phyloP scores from a whole-genome alignment of 2,329 filamentous ascomycete species.

The Pseudocercospora fijiensis region DNA sequence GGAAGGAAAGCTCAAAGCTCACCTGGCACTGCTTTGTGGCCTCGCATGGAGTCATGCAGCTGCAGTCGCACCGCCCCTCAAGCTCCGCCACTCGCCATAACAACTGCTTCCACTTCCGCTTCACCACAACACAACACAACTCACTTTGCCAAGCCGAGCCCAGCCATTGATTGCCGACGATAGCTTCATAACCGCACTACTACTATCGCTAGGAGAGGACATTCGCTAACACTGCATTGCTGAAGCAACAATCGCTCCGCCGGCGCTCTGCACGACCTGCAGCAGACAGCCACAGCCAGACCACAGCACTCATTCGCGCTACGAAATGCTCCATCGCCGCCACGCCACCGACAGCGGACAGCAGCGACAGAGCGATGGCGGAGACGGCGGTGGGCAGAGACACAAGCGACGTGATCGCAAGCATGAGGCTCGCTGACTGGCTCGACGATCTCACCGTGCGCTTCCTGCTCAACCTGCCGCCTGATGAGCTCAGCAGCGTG shows the following conservation, averaged over 20 bases:
- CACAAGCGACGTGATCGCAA: constrained; percentile 53
- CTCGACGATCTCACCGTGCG: constrained; percentile 96
- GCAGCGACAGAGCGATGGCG: constrained; percentile 66
- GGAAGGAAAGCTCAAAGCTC: neutral
- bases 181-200: neutral
- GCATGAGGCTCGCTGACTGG: constrained; percentile 91
- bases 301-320: constrained; percentile 3
- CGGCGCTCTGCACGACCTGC: constrained; percentile 14
- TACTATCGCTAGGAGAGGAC: constrained; percentile 5
- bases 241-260: constrained; percentile 7
- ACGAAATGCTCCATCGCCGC: constrained; percentile 26
- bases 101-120: neutral
- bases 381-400: constrained; percentile 19
- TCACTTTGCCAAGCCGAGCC: neutral
- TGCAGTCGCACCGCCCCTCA: neutral
- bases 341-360: constrained; percentile 44
- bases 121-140: constrained; percentile 5
- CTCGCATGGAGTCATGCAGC: neutral
- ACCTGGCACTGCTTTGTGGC: neutral
- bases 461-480: constrained; percentile 95
- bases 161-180: constrained; percentile 1
- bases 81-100: neutral
- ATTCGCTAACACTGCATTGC: constrained; percentile 3
- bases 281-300: constrained; percentile 6
- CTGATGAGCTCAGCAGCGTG: constrained; percentile 84